A percentile compares a stretch with the other conserved stretches of the same genome.
phyloP scores from a whole-genome alignment of 805 yeast genomes.

The Kockiozyma suomiensis region DNA sequence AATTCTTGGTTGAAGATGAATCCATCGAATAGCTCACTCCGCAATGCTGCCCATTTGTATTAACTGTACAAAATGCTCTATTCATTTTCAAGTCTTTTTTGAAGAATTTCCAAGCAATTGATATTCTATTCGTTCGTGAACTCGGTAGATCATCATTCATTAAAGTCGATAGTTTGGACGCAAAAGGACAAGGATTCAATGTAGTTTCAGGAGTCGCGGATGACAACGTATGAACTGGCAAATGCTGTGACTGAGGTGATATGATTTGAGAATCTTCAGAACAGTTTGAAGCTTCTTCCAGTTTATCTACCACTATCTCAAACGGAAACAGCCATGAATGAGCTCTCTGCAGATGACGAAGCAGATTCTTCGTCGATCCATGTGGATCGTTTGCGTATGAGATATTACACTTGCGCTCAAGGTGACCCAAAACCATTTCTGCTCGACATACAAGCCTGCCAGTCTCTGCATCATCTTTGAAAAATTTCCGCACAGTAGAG shows the following conservation, averaged over 20 bases:
- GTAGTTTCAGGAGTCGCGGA: neutral
- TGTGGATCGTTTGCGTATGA: too few species aligned
- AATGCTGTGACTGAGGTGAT: too few species aligned
- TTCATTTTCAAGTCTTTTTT: neutral
- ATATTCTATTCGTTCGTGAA: neutral
- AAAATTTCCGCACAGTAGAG: too few species aligned
- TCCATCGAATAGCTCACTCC: neutral
- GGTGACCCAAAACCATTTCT: too few species aligned
- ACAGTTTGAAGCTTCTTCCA: too few species aligned
- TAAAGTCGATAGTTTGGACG: too few species aligned
- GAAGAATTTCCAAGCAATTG: neutral
- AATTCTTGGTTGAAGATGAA: neutral
- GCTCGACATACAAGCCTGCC: too few species aligned
- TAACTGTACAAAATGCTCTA: neutral
- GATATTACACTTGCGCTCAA: too few species aligned
- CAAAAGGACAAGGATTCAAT: too few species aligned
- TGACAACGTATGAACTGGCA: neutral
- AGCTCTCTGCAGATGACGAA: neutral
- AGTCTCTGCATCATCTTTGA: too few species aligned
- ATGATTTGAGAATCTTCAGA: too few species aligned
- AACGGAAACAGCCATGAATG: neutral
- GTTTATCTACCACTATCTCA: neutral
- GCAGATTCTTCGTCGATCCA: neutral
- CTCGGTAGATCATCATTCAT: too few species aligned
- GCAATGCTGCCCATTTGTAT: neutral